phyloP scores from a whole-genome alignment of 305 asterid species.

The Andrographis paniculata region DNA sequence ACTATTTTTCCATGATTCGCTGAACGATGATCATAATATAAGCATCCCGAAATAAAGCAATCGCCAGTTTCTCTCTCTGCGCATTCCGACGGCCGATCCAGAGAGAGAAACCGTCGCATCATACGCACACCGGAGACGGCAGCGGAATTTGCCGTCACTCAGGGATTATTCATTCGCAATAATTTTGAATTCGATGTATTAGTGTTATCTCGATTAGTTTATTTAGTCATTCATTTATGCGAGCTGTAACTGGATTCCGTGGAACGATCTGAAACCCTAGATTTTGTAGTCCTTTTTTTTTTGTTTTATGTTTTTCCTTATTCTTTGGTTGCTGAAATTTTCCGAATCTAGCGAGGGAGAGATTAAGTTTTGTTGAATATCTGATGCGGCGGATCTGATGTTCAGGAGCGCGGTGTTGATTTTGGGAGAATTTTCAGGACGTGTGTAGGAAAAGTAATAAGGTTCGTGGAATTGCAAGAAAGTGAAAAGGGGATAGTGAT shows the following conservation, averaged over 20 bases:
- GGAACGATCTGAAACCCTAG: constrained; percentile 27
- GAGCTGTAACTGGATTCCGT: constrained; percentile 8
- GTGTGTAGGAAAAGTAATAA: background rate
- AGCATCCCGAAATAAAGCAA: background rate
- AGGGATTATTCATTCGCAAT: constrained; percentile 19
- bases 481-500: background rate
- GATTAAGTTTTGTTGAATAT: constrained; percentile 30
- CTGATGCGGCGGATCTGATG: constrained; percentile 48
- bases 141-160: too few species aligned
- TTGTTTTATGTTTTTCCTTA: constrained; percentile 12
- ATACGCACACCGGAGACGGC: constrained; percentile 13
- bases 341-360: constrained; percentile 23
- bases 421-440: background rate
- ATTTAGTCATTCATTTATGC: background rate
- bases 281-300: constrained; percentile 18
- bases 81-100: constrained; percentile 51
- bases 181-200: constrained; percentile 19
- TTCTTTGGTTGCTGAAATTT: constrained; percentile 33
- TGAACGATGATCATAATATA: too few species aligned
- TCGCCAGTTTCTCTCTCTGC: constrained; percentile 27
- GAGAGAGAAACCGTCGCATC: constrained; percentile 32
- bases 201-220: constrained; percentile 16
- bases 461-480: background rate
- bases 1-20: too few species aligned
- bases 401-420: constrained; percentile 22